Base-by-base conservation (phyloP, 805 yeast genomes). In the Candida takata region DNA sequence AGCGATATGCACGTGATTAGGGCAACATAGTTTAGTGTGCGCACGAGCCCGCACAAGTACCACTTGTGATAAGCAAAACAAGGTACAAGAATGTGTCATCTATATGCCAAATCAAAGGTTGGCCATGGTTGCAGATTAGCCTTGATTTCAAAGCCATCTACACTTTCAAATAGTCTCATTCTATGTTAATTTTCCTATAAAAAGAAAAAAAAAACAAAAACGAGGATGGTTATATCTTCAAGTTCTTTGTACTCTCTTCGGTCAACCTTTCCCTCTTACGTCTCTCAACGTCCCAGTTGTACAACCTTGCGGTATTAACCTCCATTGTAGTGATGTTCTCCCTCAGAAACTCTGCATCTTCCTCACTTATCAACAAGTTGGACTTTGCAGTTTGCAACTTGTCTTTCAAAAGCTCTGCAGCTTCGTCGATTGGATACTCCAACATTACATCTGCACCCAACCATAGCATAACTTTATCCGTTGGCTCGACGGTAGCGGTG, bases 401-500 rank as follows among this genome's bases (percentile, higher is more conserved):
- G 26, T 69, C 68, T 10, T 65, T 52, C 37, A 92, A 64, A 47
- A 92, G 67, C 24, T 68, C 79, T 32, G 78, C 71, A 3, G 98
- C 98, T 57, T 92, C 98, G 26, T 73, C 83, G 18, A 86, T 64
- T 11, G 95, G 88, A 53, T 90, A 92, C 55, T 92, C 97, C 53
- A 92, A 68, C 97, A 92, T 90, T 8, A 90, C 88, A 49, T 87
- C 95, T 0, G 98, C 98, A 9, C 98, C 98, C n/a, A 92, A 69
- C 98, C 98, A 92, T 32, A 92, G 66, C 44, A 77, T 77, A 2
- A 92, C 97, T 20, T 71, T 72, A 24, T 77, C 69, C 6, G 75
- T 65, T 18, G 77, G 70, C 27, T 74, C 75, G 23, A 92, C 67
- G 25, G 67, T 69, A 1, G 98, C 98, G 39, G 77, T 77, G 7